Evolutionary conservation across 2,329 filamentous ascomycete genomes (phyloP).

Genomic region (Penicillium aurantiogriseum): DNA sequence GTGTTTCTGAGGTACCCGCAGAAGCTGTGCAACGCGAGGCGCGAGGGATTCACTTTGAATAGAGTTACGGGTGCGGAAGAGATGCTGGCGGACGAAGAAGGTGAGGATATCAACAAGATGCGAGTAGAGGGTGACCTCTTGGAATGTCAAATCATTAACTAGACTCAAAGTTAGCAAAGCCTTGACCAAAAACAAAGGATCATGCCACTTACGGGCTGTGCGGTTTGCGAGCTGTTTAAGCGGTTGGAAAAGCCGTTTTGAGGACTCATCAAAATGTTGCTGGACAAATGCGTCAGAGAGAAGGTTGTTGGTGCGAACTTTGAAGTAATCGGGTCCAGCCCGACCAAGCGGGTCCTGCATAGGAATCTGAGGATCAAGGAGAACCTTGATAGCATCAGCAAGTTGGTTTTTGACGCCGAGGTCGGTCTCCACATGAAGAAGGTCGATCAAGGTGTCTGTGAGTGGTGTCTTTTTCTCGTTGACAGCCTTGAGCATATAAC

Average conservation of each 20-base stretch:
- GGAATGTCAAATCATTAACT: slow-evolving; percentile 71
- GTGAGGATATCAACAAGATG: slow-evolving; percentile 91
- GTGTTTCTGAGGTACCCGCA: slow-evolving; percentile 84
- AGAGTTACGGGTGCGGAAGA: slow-evolving; percentile 82
- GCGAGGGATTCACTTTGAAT: slow-evolving; percentile 77
- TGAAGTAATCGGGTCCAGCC: slow-evolving; percentile 67
- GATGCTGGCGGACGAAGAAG: slow-evolving; percentile 89
- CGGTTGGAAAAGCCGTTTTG: slow-evolving; percentile 80
- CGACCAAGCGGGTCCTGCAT: slow-evolving; percentile 58
- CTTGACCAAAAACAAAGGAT: background rate
- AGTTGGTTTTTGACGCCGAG: slow-evolving; percentile 94
- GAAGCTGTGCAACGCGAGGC: slow-evolving; percentile 75
- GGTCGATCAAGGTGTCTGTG: slow-evolving; percentile 88
- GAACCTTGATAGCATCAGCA: slow-evolving; percentile 89
- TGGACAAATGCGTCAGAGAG: slow-evolving; percentile 83
- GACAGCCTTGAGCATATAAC: slow-evolving; percentile 88
- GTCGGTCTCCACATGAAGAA: slow-evolving; percentile 87
- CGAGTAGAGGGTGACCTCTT: slow-evolving; percentile 85
- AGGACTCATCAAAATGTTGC: slow-evolving; percentile 85
- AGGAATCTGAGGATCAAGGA: slow-evolving; percentile 71
- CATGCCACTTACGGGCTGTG: slow-evolving; percentile 47
- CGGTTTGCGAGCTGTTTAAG: slow-evolving; percentile 74
- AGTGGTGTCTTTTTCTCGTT: slow-evolving; percentile 80
- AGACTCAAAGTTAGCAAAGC: slow-evolving; percentile 11
- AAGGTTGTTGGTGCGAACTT: slow-evolving; percentile 63